Conservation (phyloP, 2,329 filamentous ascomycete species). For the Scedosporium boydii region DNA sequence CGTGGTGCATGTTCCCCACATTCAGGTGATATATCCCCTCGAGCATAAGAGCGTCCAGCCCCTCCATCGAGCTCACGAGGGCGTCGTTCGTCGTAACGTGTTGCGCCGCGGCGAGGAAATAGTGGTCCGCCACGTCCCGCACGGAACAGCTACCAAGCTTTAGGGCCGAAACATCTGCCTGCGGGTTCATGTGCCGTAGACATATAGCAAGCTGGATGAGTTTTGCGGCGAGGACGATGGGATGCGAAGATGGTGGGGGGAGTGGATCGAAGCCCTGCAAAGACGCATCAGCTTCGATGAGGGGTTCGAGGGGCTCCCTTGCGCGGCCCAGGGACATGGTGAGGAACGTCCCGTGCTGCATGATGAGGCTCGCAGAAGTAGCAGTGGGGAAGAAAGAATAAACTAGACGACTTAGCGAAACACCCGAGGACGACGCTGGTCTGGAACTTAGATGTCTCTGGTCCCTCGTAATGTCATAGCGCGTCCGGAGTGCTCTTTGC, state of each 20-base stretch:
- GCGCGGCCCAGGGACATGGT: slow-evolving; percentile 4
- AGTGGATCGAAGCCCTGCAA: slow-evolving; percentile 20
- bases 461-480: not conserved
- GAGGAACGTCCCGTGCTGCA: slow-evolving; percentile 15
- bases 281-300: slow-evolving; percentile 14
- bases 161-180: slow-evolving; percentile 19
- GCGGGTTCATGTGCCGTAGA: slow-evolving; percentile 34
- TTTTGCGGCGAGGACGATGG: slow-evolving; percentile 34
- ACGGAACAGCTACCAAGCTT: slow-evolving; percentile 15
- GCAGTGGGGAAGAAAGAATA: slow-evolving; percentile 17
- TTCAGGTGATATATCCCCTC: slow-evolving; percentile 37
- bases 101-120: not conserved
- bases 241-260: slow-evolving; percentile 33
- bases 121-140: not conserved
- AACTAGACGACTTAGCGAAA: not conserved
- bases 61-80: slow-evolving; percentile 33
- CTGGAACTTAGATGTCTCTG: not conserved
- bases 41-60: slow-evolving; percentile 40
- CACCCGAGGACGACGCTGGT: not conserved
- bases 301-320: slow-evolving; percentile 11
- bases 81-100: slow-evolving; percentile 35
- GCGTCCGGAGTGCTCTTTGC: not conserved
- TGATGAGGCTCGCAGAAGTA: slow-evolving; percentile 23
- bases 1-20: slow-evolving; percentile 37
- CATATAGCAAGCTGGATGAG: slow-evolving; percentile 35